phyloP scores from a whole-genome alignment of 495 filamentous ascomycete species.

The Niebla homalea region DNA sequence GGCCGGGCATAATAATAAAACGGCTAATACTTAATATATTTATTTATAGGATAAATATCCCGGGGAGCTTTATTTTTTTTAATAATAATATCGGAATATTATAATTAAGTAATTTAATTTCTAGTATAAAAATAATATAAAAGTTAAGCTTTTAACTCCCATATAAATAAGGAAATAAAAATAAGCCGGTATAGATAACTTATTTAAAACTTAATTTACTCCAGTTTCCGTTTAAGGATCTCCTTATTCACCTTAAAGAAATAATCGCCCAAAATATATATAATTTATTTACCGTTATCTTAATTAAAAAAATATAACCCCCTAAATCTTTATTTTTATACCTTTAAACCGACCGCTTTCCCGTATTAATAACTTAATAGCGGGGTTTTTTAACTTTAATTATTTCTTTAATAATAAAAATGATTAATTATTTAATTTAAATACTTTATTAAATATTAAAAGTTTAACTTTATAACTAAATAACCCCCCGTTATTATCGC shows the following conservation, averaged over 20 bases:
- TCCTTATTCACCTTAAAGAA: not conserved
- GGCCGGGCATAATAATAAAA: too few relatives aligned
- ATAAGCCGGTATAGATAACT: not conserved
- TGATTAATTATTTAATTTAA: not conserved
- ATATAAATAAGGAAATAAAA: not conserved
- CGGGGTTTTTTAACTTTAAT: too few relatives aligned
- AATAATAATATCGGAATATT: not conserved
- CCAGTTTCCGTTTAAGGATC: too few relatives aligned
- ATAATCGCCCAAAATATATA: not conserved
- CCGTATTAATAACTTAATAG: too few relatives aligned
- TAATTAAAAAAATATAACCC: not conserved
- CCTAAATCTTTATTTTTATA: too few relatives aligned
- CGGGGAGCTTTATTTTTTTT: not conserved
- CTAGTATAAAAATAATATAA: too few relatives aligned
- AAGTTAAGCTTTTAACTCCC: too few relatives aligned
- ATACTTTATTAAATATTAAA: not conserved
- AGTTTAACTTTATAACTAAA: not conserved
- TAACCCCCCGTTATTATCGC: not conserved
- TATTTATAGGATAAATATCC: not conserved
- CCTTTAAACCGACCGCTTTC: too few relatives aligned
- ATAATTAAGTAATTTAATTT: too few relatives aligned
- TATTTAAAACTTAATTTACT: not conserved
- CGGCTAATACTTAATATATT: not conserved
- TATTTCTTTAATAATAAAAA: too few relatives aligned
- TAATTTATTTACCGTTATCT: not conserved